Percentiles rank a stretch among this genome's conserved stretches.
These are phyloP conservation scores for Strobilomyces dryophilus DNA, from an alignment of 768 basidiomycete genomes.

Conservation along the genomic window DNA sequence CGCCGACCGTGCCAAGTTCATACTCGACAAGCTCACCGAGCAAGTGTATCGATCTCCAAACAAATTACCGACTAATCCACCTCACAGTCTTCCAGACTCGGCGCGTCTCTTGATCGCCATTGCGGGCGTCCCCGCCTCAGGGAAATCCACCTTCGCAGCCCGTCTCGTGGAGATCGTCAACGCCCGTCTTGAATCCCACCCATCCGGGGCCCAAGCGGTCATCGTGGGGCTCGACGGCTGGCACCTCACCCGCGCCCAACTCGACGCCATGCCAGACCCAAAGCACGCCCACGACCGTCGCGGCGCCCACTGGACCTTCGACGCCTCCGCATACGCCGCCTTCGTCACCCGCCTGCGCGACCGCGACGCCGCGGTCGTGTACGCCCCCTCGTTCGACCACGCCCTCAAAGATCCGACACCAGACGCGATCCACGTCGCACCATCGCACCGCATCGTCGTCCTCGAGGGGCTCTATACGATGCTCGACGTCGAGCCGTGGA, in stretches of 20 bases:
- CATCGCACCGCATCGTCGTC: conserved; percentile 71
- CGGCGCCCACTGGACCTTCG: conserved; percentile 91
- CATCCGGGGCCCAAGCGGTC: conserved; percentile 17
- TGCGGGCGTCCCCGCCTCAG: conserved; percentile 81
- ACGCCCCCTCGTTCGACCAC: conserved; percentile 74
- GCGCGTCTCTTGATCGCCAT: conserved; percentile 70
- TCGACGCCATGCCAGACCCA: no score
- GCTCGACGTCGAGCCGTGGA: conserved; percentile 72
- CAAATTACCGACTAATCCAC: neutral
- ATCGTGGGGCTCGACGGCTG: conserved; percentile 88
- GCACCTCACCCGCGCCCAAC: conserved; percentile 68
- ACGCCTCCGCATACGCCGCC: conserved; percentile 59
- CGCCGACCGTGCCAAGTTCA: conserved; percentile 34
- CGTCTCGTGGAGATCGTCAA: conserved; percentile 56
- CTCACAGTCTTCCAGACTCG: conserved; percentile 12
- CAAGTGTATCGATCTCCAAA: conserved; percentile 20
- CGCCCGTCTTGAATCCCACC: conserved; percentile 26
- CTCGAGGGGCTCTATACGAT: conserved; percentile 88
- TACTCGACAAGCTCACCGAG: conserved; percentile 37
- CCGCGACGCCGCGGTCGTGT: conserved; percentile 30
- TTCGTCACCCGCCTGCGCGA: conserved; percentile 58
- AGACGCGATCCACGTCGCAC: conserved; percentile 52
- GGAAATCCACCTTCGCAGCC: conserved; percentile 76
- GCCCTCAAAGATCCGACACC: conserved; percentile 68
- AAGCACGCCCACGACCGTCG: conserved; percentile 63